Conservation (phyloP, 345 rosid species). For the Ceriops decandra region DNA sequence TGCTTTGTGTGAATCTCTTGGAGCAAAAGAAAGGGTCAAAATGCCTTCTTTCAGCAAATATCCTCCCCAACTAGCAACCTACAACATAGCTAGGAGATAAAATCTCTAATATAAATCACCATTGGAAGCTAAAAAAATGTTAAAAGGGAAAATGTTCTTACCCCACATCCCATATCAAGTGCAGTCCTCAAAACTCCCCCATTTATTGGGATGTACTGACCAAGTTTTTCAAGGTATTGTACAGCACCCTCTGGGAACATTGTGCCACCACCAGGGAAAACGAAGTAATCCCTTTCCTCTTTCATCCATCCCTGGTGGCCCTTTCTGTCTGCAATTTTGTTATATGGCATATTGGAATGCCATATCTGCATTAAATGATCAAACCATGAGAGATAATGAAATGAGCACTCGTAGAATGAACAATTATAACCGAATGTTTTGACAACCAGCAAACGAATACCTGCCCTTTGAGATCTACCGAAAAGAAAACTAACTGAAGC, state of each 20-base stretch:
- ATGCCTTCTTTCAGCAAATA: constrained; percentile 68
- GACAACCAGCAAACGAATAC: no score
- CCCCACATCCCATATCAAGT: constrained; percentile 99
- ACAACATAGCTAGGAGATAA: constrained; percentile 11
- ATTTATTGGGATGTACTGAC: constrained; percentile 67
- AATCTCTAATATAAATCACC: constrained; percentile 1
- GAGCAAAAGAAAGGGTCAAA: constrained; percentile 80
- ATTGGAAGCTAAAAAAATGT: not conserved
- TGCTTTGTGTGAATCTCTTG: constrained; percentile 95
- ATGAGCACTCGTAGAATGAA: not conserved
- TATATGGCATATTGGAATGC: constrained; percentile 96
- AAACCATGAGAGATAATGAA: not conserved
- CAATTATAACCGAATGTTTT: not conserved
- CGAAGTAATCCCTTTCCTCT: constrained; percentile 69
- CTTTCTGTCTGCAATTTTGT: constrained; percentile 94
- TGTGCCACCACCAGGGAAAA: constrained; percentile 98
- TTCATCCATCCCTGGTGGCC: constrained; percentile 99
- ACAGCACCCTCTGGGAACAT: constrained; percentile 97
- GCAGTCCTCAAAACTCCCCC: constrained; percentile 83
- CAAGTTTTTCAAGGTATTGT: constrained; percentile 78
- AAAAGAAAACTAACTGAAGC: no score
- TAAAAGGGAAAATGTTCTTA: constrained; percentile 24
- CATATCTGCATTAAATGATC: constrained; percentile 53
- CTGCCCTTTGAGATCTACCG: no score
- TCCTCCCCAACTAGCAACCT: constrained; percentile 99